Percentiles rank a stretch among this genome's conserved stretches.
phyloP scores from a whole-genome alignment of 306 rosid species.

The Casuarina cunninghamiana region DNA sequence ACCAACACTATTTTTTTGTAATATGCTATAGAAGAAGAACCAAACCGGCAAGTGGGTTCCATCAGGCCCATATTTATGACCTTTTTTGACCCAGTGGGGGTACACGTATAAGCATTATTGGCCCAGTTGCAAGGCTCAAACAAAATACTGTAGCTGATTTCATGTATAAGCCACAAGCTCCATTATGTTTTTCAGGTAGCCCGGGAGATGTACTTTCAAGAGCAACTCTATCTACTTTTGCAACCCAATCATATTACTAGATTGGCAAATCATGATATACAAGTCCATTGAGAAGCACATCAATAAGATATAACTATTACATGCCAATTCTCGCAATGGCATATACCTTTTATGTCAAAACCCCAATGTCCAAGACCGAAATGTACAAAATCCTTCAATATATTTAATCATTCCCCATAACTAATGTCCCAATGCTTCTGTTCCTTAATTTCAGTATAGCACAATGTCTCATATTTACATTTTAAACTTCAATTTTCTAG shows the following conservation, averaged over 20 bases:
- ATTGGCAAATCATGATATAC: neutral
- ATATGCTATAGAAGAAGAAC: too few species aligned
- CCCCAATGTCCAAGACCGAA: constrained; percentile 97
- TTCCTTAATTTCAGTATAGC: constrained; percentile 84
- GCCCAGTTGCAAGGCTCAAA: too few species aligned
- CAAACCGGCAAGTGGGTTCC: too few species aligned
- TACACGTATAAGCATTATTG: too few species aligned
- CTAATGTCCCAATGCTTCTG: constrained; percentile 96
- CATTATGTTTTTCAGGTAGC: neutral
- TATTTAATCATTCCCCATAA: constrained; percentile 77
- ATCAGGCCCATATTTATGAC: too few species aligned
- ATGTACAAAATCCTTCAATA: constrained; percentile 71
- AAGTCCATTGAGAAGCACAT: neutral
- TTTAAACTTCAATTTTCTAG: neutral
- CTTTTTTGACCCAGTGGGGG: too few species aligned
- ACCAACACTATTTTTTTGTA: too few species aligned
- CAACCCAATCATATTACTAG: neutral
- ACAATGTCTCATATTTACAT: constrained; percentile 20
- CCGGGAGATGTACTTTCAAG: neutral
- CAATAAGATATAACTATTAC: neutral
- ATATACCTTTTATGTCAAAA: constrained; percentile 84
- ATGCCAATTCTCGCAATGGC: neutral
- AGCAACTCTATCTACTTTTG: neutral
- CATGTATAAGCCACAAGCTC: neutral
- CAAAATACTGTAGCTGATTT: neutral